phyloP scores from a whole-genome alignment of 2,329 filamentous ascomycete species.

The Xylariaceae sp. region DNA sequence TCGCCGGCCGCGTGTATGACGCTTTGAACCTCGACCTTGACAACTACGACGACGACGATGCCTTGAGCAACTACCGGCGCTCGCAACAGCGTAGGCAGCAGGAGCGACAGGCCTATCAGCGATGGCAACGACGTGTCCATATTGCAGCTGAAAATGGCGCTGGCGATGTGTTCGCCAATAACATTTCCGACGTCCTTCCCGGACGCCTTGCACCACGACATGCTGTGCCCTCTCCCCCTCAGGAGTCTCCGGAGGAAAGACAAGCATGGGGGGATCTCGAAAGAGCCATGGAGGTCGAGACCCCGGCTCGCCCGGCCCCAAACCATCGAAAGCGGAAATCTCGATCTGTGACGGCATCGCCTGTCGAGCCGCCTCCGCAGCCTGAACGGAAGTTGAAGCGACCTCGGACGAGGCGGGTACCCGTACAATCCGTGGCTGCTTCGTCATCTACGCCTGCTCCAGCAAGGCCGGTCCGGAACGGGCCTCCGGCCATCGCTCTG shows the following conservation, averaged over 20 bases:
- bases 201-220: constrained; percentile 49
- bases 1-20: constrained; percentile 56
- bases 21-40: constrained; percentile 70
- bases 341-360: constrained; percentile 63
- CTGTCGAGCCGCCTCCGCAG: constrained; percentile 58
- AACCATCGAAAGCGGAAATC: constrained; percentile 66
- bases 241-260: constrained; percentile 72
- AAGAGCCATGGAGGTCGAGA: constrained; percentile 65
- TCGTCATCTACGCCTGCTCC: constrained; percentile 26
- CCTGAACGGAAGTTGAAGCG: constrained; percentile 81
- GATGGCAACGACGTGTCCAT: constrained; percentile 77
- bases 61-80: constrained; percentile 44
- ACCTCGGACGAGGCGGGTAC: constrained; percentile 67
- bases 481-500: too few species aligned
- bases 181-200: constrained; percentile 49
- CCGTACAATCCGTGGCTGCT: constrained; percentile 39
- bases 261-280: constrained; percentile 88
- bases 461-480: constrained; percentile 6
- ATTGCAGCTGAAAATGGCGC: constrained; percentile 76
- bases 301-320: constrained; percentile 31
- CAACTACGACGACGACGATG: constrained; percentile 72
- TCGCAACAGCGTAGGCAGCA: constrained; percentile 47
- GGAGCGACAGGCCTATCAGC: constrained; percentile 50
- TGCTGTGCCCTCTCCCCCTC: constrained; percentile 46
- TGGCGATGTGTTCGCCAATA: constrained; percentile 61